Evolutionary conservation across 2,329 filamentous ascomycete species (phyloP).

Genomic region (Colletotrichum liaoningense): DNA sequence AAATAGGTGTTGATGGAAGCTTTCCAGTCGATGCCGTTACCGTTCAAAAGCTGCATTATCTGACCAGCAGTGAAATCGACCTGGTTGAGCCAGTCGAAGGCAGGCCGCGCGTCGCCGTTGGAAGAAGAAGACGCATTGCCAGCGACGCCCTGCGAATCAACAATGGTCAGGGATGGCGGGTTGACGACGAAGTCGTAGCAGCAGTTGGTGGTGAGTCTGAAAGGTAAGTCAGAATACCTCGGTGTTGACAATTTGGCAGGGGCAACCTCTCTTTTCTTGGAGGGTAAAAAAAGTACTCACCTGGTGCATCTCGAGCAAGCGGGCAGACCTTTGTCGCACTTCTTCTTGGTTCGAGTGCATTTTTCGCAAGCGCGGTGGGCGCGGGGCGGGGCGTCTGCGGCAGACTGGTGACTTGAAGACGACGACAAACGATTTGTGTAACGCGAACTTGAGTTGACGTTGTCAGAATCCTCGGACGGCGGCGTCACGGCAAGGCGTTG

Average conservation of each 20-base stretch:
- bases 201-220: slow-evolving; percentile 40
- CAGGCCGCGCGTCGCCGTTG: slow-evolving; percentile 6
- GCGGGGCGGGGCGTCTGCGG: slow-evolving; percentile 39
- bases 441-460: slow-evolving; percentile 25
- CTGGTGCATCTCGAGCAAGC: slow-evolving; percentile 49
- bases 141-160: slow-evolving; percentile 39
- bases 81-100: slow-evolving; percentile 43
- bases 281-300: slow-evolving; percentile 36
- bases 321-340: slow-evolving; percentile 51
- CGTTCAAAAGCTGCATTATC: slow-evolving; percentile 52
- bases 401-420: slow-evolving; percentile 23
- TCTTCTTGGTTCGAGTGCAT: slow-evolving; percentile 52
- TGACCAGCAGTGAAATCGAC: slow-evolving; percentile 49
- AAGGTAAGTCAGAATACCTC: neutral
- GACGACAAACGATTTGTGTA: slow-evolving; percentile 19
- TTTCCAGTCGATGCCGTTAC: slow-evolving; percentile 50
- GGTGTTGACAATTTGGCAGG: neutral
- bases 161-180: slow-evolving; percentile 46
- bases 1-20: slow-evolving; percentile 52
- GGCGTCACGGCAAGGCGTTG: slow-evolving; percentile 32
- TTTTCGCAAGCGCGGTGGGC: slow-evolving; percentile 51
- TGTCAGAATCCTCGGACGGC: slow-evolving; percentile 33
- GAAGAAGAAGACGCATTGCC: slow-evolving; percentile 41
- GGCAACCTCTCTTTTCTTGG: neutral
- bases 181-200: slow-evolving; percentile 51